Evolutionary conservation across 2,329 filamentous ascomycete species (phyloP).

Genomic region (Thielaviopsis ethacetica): DNA sequence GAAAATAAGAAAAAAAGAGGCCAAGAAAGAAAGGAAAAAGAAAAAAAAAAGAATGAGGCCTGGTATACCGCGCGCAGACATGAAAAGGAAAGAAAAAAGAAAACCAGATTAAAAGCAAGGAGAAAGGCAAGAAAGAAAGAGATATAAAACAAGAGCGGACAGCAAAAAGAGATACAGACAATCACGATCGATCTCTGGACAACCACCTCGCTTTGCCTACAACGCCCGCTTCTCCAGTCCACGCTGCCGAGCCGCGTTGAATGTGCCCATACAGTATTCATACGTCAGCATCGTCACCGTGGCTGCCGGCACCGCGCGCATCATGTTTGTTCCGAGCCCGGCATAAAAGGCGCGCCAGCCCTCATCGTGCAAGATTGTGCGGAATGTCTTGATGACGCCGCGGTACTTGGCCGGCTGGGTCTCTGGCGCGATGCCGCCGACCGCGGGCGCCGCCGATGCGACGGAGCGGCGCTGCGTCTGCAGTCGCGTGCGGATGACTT

Average conservation of each 20-base stretch:
- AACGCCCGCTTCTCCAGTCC: constrained; percentile 1
- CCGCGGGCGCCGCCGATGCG: constrained; percentile 31
- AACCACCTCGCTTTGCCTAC: background rate
- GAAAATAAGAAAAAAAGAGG: no score
- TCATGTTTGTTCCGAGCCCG: constrained; percentile 94
- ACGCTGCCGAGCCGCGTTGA: constrained; percentile 18
- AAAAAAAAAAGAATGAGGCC: background rate
- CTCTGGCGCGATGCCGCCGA: constrained; percentile 15
- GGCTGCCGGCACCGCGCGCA: constrained; percentile 83
- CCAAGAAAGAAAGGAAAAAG: background rate
- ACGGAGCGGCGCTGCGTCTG: constrained; percentile 77
- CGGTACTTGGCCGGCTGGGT: constrained; percentile 40
- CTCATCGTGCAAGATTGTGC: constrained; percentile 75
- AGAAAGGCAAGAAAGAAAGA: background rate
- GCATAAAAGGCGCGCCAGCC: constrained; percentile 96
- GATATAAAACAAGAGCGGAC: background rate
- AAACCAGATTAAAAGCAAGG: background rate
- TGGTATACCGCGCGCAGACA: background rate
- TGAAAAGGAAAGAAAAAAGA: background rate
- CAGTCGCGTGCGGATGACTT: constrained; percentile 81
- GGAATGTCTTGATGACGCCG: constrained; percentile 67
- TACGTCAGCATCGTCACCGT: constrained; percentile 98
- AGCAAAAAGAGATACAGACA: background rate
- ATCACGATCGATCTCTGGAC: no score
- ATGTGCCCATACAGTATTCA: constrained; percentile 51